phyloP scores from a whole-genome alignment of 768 basidiomycete species.

The Suillus subluteus region DNA sequence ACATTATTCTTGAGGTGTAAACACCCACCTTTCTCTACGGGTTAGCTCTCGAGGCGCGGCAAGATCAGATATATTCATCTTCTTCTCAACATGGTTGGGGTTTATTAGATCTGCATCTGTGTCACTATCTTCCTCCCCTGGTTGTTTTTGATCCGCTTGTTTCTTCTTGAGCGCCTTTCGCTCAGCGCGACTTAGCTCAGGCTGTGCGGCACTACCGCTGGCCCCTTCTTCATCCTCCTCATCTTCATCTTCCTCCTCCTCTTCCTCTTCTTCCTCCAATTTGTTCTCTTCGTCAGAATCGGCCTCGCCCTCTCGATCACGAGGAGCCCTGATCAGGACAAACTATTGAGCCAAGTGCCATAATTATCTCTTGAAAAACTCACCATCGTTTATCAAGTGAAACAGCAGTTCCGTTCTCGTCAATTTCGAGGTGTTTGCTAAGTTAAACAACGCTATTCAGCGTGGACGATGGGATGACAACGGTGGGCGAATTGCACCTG shows the following conservation, averaged over 20 bases:
- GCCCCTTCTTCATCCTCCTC: conserved; percentile 38
- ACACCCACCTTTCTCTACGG: conserved; percentile 63
- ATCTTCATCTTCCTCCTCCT: conserved; percentile 49
- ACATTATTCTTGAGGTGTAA: conserved; percentile 1
- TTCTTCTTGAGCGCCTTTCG: conserved; percentile 85
- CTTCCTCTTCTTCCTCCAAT: conserved; percentile 41
- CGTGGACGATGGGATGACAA: conserved; percentile 10
- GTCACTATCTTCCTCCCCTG: conserved; percentile 52
- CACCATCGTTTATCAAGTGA: conserved; percentile 51
- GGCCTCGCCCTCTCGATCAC: conserved; percentile 44
- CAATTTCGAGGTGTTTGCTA: conserved; percentile 64
- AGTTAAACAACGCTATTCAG: conserved; percentile 17
- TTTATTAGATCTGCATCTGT: conserved; percentile 77
- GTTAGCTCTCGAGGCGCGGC: conserved; percentile 61
- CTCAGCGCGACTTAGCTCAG: conserved; percentile 71
- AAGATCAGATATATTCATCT: conserved; percentile 78
- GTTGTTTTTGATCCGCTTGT: conserved; percentile 49
- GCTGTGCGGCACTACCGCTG: conserved; percentile 36
- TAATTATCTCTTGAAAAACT: conserved; percentile 15
- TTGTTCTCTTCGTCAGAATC: conserved; percentile 44
- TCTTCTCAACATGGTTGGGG: conserved; percentile 77
- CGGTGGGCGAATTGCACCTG: conserved; percentile 48
- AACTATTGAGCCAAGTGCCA: neutral
- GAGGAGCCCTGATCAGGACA: conserved; percentile 35
- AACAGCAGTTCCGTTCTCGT: conserved; percentile 59